Base-by-base conservation (phyloP, 2,329 filamentous ascomycete species). In the Aureobasidium sp. region DNA sequence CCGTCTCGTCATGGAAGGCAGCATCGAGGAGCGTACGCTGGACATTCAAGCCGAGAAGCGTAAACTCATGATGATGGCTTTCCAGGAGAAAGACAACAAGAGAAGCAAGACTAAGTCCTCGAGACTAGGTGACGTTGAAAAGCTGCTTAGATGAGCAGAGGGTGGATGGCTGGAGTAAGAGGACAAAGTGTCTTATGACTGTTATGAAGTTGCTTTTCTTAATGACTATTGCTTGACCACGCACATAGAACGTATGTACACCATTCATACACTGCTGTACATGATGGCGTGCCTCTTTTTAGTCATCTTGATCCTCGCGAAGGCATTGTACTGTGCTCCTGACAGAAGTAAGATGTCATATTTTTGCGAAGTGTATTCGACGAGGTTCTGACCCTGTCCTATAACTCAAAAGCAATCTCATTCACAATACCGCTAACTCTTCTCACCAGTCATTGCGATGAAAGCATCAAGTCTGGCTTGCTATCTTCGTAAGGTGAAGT, bases 21-120 rank as follows among this genome's bases (percentile, higher is more conserved):
- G 84, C 8, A 85, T 96, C 5, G 92, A 96, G 72, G 89, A 96
- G 72, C 80, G 85, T 0, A 91, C 96, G 25, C 76, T 96, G 41
- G 81, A 85, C 21, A 85, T 95, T 50, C 91, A 96, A 73, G 79
- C 82, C 42, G 84, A 88, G 68, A 96, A 96, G 79, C 81, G 91
- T 44, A 82, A 87, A 68, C 75, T 96, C 55, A 90, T 94, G 72
- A 83, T 81, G 39, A 83, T 89, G 68, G 90, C 91, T 0, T 94
- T 96, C 75, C 82, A 86, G 62, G 91, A 95, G 75, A 89, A 87
- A 68, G 71, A 72, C 63, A 75, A 74, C 5, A 81, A 82, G 65
- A 74, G 70, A 63, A 71, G 78, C 44, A 79, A 82, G 66, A 83
- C 79, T 70, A 79, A 79, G 32, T 82, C 83, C 67, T 72, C 74